Conservation (phyloP, 495 filamentous ascomycete genomes). For the Penicillium cataractarum region DNA sequence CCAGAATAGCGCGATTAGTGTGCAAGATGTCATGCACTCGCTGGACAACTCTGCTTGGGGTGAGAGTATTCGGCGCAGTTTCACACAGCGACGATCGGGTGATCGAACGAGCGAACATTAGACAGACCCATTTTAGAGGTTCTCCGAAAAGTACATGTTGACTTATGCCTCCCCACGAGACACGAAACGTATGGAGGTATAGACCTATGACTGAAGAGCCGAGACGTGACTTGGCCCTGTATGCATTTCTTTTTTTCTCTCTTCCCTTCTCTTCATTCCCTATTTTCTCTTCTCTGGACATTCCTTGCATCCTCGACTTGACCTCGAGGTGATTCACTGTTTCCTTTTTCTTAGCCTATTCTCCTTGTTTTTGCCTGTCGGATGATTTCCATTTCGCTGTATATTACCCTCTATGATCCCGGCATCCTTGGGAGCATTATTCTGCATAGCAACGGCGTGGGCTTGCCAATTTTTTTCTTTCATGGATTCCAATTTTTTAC, state of each 20-base stretch:
- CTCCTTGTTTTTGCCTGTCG: slow-evolving; percentile 11
- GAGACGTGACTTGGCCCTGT: background rate
- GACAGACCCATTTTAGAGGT: background rate
- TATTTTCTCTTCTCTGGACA: slow-evolving; percentile 16
- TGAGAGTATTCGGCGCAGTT: slow-evolving; percentile 86
- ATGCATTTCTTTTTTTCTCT: slow-evolving; percentile 3
- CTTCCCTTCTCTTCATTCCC: slow-evolving; percentile 10
- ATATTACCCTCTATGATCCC: slow-evolving; percentile 27
- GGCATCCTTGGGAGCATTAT: slow-evolving; percentile 19
- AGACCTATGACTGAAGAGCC: slow-evolving; percentile 21
- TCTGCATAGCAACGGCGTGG: slow-evolving; percentile 39
- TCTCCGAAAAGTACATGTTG: background rate
- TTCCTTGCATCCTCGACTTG: slow-evolving; percentile 27
- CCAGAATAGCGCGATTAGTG: slow-evolving; percentile 69
- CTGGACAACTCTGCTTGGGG: slow-evolving; percentile 89
- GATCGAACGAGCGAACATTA: slow-evolving; percentile 26
- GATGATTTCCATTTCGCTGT: slow-evolving; percentile 20
- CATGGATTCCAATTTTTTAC: slow-evolving; percentile 8
- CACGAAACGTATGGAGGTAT: slow-evolving; percentile 14
- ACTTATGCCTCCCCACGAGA: slow-evolving; percentile 17
- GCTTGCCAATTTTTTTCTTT: slow-evolving; percentile 7
- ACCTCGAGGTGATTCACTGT: slow-evolving; percentile 10
- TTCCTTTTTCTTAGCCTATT: slow-evolving; percentile 6
- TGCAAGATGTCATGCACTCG: slow-evolving; percentile 77
- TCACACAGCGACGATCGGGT: slow-evolving; percentile 69